Percentiles rank a stretch among this genome's conserved stretches.
These are phyloP conservation scores for Amylostereum areolatum DNA, from an alignment of 1,284 basidiomycete species.

Conservation along the genomic window DNA sequence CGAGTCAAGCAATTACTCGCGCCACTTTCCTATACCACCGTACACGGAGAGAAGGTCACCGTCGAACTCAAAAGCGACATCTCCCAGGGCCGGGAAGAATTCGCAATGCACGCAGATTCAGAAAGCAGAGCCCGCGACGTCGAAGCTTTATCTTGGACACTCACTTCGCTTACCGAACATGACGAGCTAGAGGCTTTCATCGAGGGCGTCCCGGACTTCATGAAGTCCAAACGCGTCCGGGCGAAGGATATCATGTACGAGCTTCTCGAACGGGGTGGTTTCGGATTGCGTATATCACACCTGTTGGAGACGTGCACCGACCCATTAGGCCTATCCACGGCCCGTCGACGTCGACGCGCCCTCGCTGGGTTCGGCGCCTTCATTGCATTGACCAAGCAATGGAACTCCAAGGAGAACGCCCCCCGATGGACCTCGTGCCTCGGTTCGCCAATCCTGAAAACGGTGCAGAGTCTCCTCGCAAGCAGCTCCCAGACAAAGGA, in stretches of 20 bases:
- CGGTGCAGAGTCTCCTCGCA: too few relatives aligned
- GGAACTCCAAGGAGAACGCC: too few relatives aligned
- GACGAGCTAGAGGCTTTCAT: constrained; percentile 5
- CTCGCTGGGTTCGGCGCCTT: too few relatives aligned
- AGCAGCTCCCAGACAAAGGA: too few relatives aligned
- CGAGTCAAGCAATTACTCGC: constrained; percentile 3
- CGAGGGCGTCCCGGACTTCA: constrained; percentile 5
- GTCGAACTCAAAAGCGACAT: not conserved
- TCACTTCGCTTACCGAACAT: constrained; percentile 2
- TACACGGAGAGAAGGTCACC: not conserved
- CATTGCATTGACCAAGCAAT: too few relatives aligned
- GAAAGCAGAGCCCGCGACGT: constrained; percentile 3
- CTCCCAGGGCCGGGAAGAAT: constrained; percentile 1
- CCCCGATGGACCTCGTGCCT: too few relatives aligned
- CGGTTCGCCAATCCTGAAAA: too few relatives aligned
- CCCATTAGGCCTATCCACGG: not conserved
- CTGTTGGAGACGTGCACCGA: not conserved
- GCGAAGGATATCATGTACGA: constrained; percentile 2
- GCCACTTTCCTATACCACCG: not conserved
- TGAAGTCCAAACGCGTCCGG: not conserved
- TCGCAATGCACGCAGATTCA: not conserved
- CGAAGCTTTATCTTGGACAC: constrained; percentile 4
- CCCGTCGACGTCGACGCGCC: too few relatives aligned
- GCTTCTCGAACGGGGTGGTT: not conserved
- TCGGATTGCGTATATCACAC: not conserved